Base-by-base conservation (phyloP, 768 basidiomycete genomes). In the Lentinus tigrinus region DNA sequence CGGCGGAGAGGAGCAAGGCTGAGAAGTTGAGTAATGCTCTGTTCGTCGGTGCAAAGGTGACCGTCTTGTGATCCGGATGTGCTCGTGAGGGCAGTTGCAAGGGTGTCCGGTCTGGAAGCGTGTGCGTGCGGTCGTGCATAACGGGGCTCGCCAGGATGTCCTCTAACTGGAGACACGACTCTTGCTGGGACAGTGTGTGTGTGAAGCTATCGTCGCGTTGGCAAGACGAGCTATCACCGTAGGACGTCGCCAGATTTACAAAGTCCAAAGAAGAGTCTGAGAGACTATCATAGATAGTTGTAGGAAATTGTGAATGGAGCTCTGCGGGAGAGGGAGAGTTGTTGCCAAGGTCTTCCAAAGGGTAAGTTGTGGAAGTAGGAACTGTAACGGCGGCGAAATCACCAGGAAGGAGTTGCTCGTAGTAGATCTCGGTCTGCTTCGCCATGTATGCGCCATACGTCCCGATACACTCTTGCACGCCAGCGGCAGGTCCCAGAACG, bases 361-460 rank as follows among this genome's bases (percentile, higher is more conserved):
- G 8, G 13, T 23, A 11, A 23, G 21, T 9, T 46, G 13, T 10
- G 23, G 21, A 19, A 24, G 21, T 23, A 23, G 24, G 43, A 46
- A 14, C 43, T 7, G 24, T 11, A 46, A 11, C 2, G 9, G 39
- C 16, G 7, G 39, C 17, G 24, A 34, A 21, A 16, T 46, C n/a
- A 16, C 37, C 36, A 48, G 62, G 50, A 7, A 58, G 53, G 16
- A 81, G 68, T 11, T 74, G 74, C 54, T 84, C 77, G 57, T 76
- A 83, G 67, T 80, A 83, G 28, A 75, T 70, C 56, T 74, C 74
- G 23, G 73, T 71, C 62, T 75, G 78, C 50, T 78, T 74, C 52
- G 78, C 72, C 83, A 83, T 85, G 62, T 78, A 75, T 48, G 73
- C 70, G 58, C 73, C 74, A 66, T 87, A 85, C 9, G 79, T 77